Base-by-base conservation (phyloP, 2,329 filamentous ascomycete genomes). In the Ramichloridium luteum region DNA sequence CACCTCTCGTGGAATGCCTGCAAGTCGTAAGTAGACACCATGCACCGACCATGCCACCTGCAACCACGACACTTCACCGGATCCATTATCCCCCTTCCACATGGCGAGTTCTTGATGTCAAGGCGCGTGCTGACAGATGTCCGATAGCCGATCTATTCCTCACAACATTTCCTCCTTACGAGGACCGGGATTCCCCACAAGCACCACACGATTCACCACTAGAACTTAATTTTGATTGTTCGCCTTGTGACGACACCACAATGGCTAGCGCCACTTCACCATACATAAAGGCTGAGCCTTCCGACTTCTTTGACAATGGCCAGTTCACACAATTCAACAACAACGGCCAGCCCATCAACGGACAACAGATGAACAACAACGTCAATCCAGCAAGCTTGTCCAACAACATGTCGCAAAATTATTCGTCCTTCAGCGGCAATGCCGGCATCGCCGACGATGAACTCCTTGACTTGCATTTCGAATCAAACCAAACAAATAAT, bases 381-480 rank as follows among this genome's bases (percentile, higher is more conserved):
- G 69, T 94, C 50, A 82, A 94, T 52, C 88, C 88, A 8, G 88
- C 82, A 39, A 83, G 90, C 41, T 69, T 94, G 37, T 74, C 74
- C 46, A 81, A 88, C 74, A 67, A 67, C 43, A 47, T 50, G 43
- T 47, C 68, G 43, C 57, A 64, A 35, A 61, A 77, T 47, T 76
- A 69, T 17, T 77, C 74, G 36, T 78, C 72, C 54, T 93, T 85
- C 61, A 78, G 79, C 27, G 80, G 79, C 37, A 80, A 78, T 38
- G 80, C 82, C 8, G 70, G 79, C 25, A 86, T 93, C 44, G 78
- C 74, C 40, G 88, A 93, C 43, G 88, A 94, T 41, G 88, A 94
- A 53, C 67, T 96, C 28, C 68, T 88, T 28, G 86, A 93, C 43
- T 66, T 88, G 6, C 68, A 52, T 14, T 42, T 54, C 27, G 56